These are phyloP conservation scores for Pulveroboletus sp. DNA, from an alignment of 768 basidiomycete genomes.

Conservation along the genomic window DNA sequence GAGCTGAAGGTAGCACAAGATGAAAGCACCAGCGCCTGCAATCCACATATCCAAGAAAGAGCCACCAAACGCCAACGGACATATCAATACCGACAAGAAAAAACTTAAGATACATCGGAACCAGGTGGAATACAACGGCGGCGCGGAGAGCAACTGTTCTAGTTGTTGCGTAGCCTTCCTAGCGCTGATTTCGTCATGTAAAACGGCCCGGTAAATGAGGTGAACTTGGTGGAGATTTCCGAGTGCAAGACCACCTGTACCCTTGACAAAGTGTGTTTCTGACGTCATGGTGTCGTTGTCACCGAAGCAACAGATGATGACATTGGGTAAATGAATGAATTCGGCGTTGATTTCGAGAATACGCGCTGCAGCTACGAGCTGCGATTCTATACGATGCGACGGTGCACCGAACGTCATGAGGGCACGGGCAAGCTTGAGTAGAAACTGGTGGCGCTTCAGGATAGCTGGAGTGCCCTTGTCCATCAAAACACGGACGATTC, in stretches of 20 bases:
- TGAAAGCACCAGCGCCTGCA: conserved; percentile 63
- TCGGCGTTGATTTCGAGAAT: conserved; percentile 90
- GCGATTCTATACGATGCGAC: conserved; percentile 90
- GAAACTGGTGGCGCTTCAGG: conserved; percentile 76
- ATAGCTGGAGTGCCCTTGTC: conserved; percentile 48
- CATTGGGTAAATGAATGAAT: conserved; percentile 79
- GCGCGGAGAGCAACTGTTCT: conserved; percentile 55
- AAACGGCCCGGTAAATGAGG: conserved; percentile 76
- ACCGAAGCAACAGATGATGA: conserved; percentile 86
- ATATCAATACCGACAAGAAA: conserved; percentile 70
- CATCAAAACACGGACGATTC: conserved; percentile 1
- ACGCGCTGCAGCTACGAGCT: conserved; percentile 81
- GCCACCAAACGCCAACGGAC: conserved; percentile 80
- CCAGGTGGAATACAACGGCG: conserved; percentile 59
- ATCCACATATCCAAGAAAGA: conserved; percentile 84
- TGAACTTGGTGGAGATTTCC: conserved; percentile 85
- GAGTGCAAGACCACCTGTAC: conserved; percentile 69
- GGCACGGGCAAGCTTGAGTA: conserved; percentile 79
- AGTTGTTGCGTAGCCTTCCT: conserved; percentile 65
- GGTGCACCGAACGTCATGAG: conserved; percentile 92
- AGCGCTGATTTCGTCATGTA: conserved; percentile 90
- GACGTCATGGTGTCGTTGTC: conserved; percentile 87
- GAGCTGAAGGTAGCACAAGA: conserved; percentile 69
- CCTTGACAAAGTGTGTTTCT: conserved; percentile 86
- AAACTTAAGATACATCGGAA: conserved; percentile 68